Conservation (phyloP, 2,329 filamentous ascomycete species). For the Fusarium nurragi region DNA sequence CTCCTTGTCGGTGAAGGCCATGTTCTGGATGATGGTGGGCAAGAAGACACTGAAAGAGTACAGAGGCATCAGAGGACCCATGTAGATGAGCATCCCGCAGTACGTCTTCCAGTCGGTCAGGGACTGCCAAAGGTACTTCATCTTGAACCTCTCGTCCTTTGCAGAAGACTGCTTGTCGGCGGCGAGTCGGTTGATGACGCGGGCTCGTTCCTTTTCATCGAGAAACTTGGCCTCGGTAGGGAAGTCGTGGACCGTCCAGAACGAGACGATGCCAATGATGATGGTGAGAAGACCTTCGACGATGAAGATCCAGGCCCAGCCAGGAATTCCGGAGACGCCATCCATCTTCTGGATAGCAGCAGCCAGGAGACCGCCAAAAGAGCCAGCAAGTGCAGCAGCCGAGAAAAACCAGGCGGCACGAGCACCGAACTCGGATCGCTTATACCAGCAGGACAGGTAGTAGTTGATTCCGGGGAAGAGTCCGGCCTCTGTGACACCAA, state of each 20-base stretch:
- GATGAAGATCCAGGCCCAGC: conserved; percentile 75
- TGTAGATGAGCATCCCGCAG: conserved; percentile 77
- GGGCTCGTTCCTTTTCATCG: conserved; percentile 71
- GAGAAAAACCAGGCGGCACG: conserved; percentile 86
- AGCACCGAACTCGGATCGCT: conserved; percentile 80
- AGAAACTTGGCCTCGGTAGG: conserved; percentile 81
- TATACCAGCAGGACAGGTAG: conserved; percentile 87
- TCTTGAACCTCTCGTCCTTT: conserved; percentile 78
- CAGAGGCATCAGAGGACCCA: conserved; percentile 76
- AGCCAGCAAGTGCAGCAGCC: conserved; percentile 80
- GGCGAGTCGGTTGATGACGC: conserved; percentile 76
- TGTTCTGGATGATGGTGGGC: conserved; percentile 76
- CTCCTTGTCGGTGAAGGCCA: conserved; percentile 53
- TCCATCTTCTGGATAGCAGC: conserved; percentile 77
- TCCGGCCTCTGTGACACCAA: conserved; percentile 79
- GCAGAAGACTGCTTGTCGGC: conserved; percentile 79
- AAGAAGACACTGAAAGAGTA: conserved; percentile 83
- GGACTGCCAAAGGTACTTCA: conserved; percentile 75
- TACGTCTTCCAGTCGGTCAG: conserved; percentile 88
- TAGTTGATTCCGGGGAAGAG: conserved; percentile 82
- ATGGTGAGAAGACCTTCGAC: conserved; percentile 77
- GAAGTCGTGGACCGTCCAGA: conserved; percentile 86
- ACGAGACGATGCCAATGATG: conserved; percentile 72
- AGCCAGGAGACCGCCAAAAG: conserved; percentile 78
- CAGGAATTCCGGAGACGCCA: conserved; percentile 64